Base-by-base conservation (phyloP, 2,329 filamentous ascomycete genomes). In the Penicillium sp. region DNA sequence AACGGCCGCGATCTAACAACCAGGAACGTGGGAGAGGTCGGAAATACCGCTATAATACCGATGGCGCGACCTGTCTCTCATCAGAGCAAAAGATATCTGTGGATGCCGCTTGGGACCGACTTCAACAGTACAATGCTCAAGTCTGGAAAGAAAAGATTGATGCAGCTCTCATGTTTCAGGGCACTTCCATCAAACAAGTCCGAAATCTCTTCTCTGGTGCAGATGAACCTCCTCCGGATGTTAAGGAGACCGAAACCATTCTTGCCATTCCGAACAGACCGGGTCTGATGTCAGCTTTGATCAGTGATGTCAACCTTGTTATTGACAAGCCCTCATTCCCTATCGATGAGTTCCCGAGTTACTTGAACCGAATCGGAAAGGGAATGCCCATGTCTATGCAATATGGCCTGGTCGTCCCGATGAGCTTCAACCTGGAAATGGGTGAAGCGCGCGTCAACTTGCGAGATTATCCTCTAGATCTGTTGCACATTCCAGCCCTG, bases 271-370 rank as follows among this genome's bases (percentile, higher is more conserved):
- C 91, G 4, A 86, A 90, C 60, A 83, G 94, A 29, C 93, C 94
- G 16, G 89, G 89, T 8, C 79, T 99, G 15, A 87, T 96, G 85
- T 83, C 87, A 3, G 81, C 90, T 6, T 77, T 90, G 41, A 86
- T 97, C 62, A 91, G 86, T 57, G 93, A 99, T 69, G 78, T 99
- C 32, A 88, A 93, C 60, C 81, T 99, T 52, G 79, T 86, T 32
- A 80, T 99, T 56, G 94, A 97, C 72, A 97, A 96, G 70, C 94
- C 94, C 0, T 93, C 90, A 0, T 99, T 99, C 69, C 88, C 91
- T 0, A 78, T 96, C 56, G 80, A 84, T 3, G 86, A 96, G 13
- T 85, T 93, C 52, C 89, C 93, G 0, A 83, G 88, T 16, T 99
- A 96, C 69, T 78, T 99, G 27, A 83, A 97, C 68, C 84, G 85